Conservation (phyloP, 306 rosid genomes). For the Malus sylvestris region DNA sequence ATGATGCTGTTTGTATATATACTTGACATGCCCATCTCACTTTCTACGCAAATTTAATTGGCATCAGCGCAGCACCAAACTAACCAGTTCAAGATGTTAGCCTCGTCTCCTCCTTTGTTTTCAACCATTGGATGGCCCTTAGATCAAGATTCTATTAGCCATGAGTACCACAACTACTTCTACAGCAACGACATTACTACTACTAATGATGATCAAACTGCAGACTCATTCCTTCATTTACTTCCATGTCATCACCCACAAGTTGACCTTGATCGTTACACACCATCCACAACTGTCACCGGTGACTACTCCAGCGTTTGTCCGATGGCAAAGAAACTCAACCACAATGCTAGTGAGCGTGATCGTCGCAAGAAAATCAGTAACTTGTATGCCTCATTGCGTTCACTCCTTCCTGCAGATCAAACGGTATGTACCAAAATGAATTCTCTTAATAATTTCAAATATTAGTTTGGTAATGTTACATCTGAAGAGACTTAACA, state of each 20-base stretch:
- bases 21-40: background rate
- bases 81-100: constrained; percentile 14
- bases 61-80: background rate
- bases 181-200: background rate
- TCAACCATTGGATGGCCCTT: constrained; percentile 20
- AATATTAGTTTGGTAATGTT: background rate
- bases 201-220: background rate
- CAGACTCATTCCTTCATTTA: constrained; percentile 5
- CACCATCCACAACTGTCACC: background rate
- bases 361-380: constrained; percentile 83
- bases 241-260: background rate
- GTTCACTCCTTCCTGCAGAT: constrained; percentile 56
- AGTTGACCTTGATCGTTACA: background rate
- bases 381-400: constrained; percentile 56
- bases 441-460: background rate
- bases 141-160: constrained; percentile 11
- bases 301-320: background rate
- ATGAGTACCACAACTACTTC: constrained; percentile 4
- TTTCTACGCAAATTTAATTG: background rate
- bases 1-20: background rate
- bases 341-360: constrained; percentile 81
- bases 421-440: constrained; percentile 38
- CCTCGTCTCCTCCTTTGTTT: constrained; percentile 27
- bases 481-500: background rate
- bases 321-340: constrained; percentile 43